Percentiles rank a stretch among this genome's conserved stretches.
Evolutionary conservation across 257 asterid species (phyloP).

Genomic region (Solanum neorickii): DNA sequence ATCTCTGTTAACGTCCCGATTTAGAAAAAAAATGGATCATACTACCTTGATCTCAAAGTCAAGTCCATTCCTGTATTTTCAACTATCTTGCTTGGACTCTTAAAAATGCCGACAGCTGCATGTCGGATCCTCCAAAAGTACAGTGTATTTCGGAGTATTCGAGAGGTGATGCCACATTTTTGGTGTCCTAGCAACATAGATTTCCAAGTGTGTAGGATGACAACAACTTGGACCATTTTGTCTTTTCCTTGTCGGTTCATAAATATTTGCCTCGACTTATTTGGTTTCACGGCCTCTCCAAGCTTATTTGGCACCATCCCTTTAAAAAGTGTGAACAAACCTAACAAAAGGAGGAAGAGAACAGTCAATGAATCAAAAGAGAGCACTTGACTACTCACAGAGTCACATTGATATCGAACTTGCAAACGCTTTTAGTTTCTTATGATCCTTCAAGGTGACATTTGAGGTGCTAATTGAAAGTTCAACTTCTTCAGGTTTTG

Average conservation of each 20-base stretch:
- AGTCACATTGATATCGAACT: neutral
- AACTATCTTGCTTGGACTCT: neutral
- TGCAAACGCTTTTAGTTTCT: neutral
- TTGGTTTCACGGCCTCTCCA: neutral
- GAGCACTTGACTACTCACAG: neutral
- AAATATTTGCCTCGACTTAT: neutral
- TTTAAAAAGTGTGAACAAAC: neutral
- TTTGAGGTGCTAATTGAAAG: neutral
- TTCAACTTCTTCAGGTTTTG: constrained; percentile 29
- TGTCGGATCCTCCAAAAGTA: neutral
- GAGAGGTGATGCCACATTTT: neutral
- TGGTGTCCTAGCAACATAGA: neutral
- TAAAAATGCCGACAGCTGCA: fast-evolving
- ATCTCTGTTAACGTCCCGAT: neutral
- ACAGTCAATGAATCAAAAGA: neutral
- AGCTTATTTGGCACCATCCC: neutral
- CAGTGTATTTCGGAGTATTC: neutral
- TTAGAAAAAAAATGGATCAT: neutral
- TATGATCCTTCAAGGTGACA: neutral
- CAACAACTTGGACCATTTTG: neutral
- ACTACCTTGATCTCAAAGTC: neutral
- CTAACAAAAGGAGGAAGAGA: neutral
- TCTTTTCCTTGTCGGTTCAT: neutral
- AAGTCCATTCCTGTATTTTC: neutral
- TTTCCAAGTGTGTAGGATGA: neutral